Percentiles rank a stretch among this genome's conserved stretches.
Conservation (phyloP, 768 basidiomycete species). For the Lanmaoa rubissima region DNA sequence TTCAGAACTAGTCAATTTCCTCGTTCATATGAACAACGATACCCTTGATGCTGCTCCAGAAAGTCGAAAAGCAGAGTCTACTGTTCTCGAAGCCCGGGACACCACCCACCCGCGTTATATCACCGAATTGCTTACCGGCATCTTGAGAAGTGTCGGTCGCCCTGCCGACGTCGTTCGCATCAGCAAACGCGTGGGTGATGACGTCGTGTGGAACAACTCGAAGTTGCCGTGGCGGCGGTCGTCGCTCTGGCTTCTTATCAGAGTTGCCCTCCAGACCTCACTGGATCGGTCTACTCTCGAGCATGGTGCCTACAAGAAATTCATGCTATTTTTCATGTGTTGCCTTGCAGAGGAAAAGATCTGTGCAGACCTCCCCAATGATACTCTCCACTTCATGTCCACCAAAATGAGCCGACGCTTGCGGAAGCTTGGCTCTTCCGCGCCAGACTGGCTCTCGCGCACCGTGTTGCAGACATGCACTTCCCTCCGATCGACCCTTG, state of each 20-base stretch:
- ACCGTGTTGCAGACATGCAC: conserved; percentile 8
- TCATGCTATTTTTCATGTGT: conserved; percentile 34
- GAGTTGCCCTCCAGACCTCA: conserved; percentile 44
- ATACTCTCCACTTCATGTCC: conserved; percentile 37
- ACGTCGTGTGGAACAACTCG: conserved; percentile 42
- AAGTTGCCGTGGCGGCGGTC: conserved; percentile 49
- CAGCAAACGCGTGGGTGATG: conserved; percentile 45
- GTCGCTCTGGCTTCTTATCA: conserved; percentile 48
- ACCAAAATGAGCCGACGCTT: conserved; percentile 39
- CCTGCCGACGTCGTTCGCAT: conserved; percentile 32
- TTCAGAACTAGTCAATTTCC: conserved; percentile 37
- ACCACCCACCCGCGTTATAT: conserved; percentile 47
- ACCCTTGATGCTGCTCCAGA: conserved; percentile 35
- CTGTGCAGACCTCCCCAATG: conserved; percentile 19
- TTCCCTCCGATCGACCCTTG: conserved; percentile 21
- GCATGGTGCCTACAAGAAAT: conserved; percentile 29
- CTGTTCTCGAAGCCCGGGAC: conserved; percentile 38
- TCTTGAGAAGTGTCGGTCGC: conserved; percentile 39
- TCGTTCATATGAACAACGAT: conserved; percentile 35
- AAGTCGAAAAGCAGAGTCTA: conserved; percentile 38
- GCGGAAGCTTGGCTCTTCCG: conserved; percentile 33
- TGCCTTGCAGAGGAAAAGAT: conserved; percentile 9
- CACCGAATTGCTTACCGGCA: conserved; percentile 46
- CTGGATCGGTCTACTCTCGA: conserved; percentile 19
- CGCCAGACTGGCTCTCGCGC: conserved; percentile 15